Evolutionary conservation across 2,329 filamentous ascomycete species (phyloP).

Genomic region (Pezizomycotina sp.): DNA sequence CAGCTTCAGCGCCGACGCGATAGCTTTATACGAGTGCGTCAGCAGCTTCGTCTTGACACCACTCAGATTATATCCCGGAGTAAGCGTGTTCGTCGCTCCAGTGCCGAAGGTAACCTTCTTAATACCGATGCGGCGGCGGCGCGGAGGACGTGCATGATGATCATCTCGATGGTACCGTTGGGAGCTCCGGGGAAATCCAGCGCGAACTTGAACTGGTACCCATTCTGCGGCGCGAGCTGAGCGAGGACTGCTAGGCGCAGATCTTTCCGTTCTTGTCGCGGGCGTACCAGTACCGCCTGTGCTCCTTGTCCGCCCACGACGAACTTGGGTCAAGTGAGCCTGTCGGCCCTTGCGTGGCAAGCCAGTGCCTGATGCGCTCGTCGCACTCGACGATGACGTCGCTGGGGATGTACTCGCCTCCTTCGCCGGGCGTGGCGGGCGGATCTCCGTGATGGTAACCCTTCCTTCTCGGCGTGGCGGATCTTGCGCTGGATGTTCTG

Average conservation of each 20-base stretch:
- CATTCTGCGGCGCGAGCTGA: slow-evolving; percentile 61
- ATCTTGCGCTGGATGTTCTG: slow-evolving; percentile 56
- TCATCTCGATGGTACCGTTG: slow-evolving; percentile 71
- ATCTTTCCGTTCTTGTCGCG: slow-evolving; percentile 56
- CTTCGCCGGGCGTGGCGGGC: slow-evolving; percentile 31
- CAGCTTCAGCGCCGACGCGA: slow-evolving; percentile 67
- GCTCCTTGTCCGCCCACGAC: slow-evolving; percentile 72
- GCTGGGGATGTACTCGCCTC: no score
- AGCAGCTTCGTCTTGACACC: slow-evolving; percentile 68
- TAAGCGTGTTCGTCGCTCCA: slow-evolving; percentile 58
- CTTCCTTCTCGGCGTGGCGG: slow-evolving; percentile 64
- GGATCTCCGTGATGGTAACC: slow-evolving; percentile 66
- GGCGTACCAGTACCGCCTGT: slow-evolving; percentile 74
- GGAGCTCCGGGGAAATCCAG: slow-evolving; percentile 78
- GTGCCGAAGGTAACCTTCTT: slow-evolving; percentile 70
- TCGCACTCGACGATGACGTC: slow-evolving; percentile 56
- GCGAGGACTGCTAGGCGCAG: slow-evolving; percentile 61
- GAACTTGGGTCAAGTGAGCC: slow-evolving; percentile 77
- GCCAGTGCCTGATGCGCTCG: slow-evolving; percentile 61
- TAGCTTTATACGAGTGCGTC: slow-evolving; percentile 61
- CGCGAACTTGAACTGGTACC: slow-evolving; percentile 93
- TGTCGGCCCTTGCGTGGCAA: slow-evolving; percentile 67
- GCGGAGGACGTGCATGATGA: slow-evolving; percentile 57
- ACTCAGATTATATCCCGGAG: slow-evolving; percentile 64
- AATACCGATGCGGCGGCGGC: slow-evolving; percentile 41